Base-by-base conservation (phyloP, 2,329 filamentous ascomycete genomes). In the Elsinoe arachidis region DNA sequence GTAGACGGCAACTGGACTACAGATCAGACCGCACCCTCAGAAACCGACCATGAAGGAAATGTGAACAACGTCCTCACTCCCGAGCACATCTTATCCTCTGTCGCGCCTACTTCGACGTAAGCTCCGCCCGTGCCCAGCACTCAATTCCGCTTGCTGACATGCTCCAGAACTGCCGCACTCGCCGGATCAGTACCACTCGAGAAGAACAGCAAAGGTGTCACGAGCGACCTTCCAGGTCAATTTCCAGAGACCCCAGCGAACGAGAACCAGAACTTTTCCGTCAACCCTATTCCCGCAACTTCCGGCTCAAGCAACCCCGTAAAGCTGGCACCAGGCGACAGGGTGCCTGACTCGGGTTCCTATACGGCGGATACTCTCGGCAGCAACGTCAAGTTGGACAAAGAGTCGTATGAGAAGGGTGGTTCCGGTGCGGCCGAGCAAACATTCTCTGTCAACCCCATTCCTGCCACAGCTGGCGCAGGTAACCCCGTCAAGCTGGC, bases 1-100 rank as follows among this genome's bases (percentile, higher is more conserved):
- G 92, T 96, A 64, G 90, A 99, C 80, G 89, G 88, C 64, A 82
- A 81, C 65, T 99, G 93, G 93, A 84, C 84, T 53, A 87, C 85
- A 70, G 91, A 96, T 73, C 83, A 85, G 66, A 83, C 84, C 59
- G 87, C 85, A 41, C 87, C 88, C 59, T 85, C 87, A 74, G 91
- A 96, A 75, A 82, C 83, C 68, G 92, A 96, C 78, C 80, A 81
- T 63, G 79, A 84, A 67, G 87, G 88, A 67, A 96, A 92, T 80
- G 78, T 90, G 66, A 97, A 97, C 80, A 97, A 97, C 82, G 84
- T 96, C 62, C 81, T 99, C 58, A 81, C 82, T 39, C 83, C 87
- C 58, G 82, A 90, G 61, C 80, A 89, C 68, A 86, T 96, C 65
- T 80, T 87, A 70, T 88, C 84, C 64, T 85, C 84, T 53, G 85